Conservation (phyloP, 164 flowering plant species). For the Brasenia schreberi region DNA sequence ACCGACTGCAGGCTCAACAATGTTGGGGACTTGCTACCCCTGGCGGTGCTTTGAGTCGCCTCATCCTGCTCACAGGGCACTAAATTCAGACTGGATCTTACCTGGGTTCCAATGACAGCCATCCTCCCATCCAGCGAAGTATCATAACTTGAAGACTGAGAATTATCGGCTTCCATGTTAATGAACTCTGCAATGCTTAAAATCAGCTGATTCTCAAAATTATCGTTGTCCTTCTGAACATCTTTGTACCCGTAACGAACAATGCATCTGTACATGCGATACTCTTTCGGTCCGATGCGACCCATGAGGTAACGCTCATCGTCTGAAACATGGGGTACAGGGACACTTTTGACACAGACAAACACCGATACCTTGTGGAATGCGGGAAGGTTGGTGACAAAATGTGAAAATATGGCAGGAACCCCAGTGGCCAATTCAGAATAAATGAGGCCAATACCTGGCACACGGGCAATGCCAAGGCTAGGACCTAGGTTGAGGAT, state of each 20-base stretch:
- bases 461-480: conserved; percentile 86
- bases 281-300: conserved; percentile 69
- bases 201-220: conserved; percentile 70
- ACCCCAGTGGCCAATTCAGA: conserved; percentile 84
- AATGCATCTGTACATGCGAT: conserved; percentile 84
- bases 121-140: conserved; percentile 29
- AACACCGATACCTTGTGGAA: conserved; percentile 77
- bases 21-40: conserved; percentile 21
- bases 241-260: conserved; percentile 90
- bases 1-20: conserved; percentile 23
- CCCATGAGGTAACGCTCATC: conserved; percentile 88
- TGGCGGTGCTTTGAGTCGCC: conserved; percentile 5
- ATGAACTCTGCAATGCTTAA: conserved; percentile 79
- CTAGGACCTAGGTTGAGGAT: conserved; percentile 76
- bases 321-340: conserved; percentile 70
- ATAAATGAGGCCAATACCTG: conserved; percentile 85
- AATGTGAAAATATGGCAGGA: conserved; percentile 81
- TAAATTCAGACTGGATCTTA: conserved; percentile 14
- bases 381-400: conserved; percentile 85
- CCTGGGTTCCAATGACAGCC: conserved; percentile 33
- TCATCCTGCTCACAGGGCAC: conserved; percentile 15
- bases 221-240: conserved; percentile 55
- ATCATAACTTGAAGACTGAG: conserved; percentile 30
- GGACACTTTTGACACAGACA: conserved; percentile 85
- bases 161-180: conserved; percentile 73